Percentiles rank a stretch among this genome's conserved stretches.
Conservation (phyloP, 139 green algal species). For the Penium margaritaceum region DNA sequence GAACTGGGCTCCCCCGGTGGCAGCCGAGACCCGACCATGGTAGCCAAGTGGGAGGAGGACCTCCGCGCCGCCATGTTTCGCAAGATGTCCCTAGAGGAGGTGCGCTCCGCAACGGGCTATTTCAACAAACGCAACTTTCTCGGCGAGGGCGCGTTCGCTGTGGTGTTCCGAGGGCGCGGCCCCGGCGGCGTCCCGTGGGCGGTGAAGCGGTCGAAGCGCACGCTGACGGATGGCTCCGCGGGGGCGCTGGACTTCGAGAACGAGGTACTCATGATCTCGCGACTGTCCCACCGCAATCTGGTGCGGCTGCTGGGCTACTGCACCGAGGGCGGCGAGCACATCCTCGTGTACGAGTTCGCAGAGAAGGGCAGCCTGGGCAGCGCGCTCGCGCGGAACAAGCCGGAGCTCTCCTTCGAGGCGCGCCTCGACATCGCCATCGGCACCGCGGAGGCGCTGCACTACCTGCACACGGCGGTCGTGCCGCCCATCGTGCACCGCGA, state of each 20-base stretch:
- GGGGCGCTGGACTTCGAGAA: constrained; percentile 11
- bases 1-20: background rate
- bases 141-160: background rate
- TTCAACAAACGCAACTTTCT: background rate
- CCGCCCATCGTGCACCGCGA: constrained; percentile 27
- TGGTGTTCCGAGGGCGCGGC: background rate
- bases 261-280: constrained; percentile 32
- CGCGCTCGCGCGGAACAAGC: background rate
- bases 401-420: constrained; percentile 8
- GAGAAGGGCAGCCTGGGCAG: constrained; percentile 15
- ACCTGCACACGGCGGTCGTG: constrained; percentile 25
- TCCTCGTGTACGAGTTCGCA: constrained; percentile 31
- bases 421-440: constrained; percentile 32
- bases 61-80: background rate
- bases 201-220: background rate
- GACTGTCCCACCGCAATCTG: constrained; percentile 25
- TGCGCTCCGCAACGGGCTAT: background rate
- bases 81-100: background rate
- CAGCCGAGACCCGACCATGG: background rate
- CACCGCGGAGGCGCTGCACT: constrained; percentile 20
- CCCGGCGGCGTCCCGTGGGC: background rate
- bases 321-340: constrained; percentile 15
- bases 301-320: constrained; percentile 30
- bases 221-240: background rate
- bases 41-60: constrained; percentile 8